Conservation (phyloP, 2,329 filamentous ascomycete genomes). For the Bipolaris oryzae region DNA sequence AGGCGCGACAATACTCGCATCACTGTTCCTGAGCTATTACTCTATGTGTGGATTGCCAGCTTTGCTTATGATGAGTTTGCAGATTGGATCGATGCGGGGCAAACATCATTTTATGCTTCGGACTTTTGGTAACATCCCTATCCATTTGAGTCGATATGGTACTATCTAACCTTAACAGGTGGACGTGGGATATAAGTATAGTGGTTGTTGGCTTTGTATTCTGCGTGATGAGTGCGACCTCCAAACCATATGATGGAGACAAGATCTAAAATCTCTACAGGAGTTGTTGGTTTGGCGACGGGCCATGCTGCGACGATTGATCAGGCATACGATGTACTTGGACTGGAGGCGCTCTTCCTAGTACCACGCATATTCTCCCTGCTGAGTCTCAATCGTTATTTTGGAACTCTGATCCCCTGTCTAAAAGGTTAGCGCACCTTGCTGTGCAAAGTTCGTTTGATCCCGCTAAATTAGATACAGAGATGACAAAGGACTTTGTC, state of each 20-base stretch:
- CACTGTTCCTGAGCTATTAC: slow-evolving; percentile 70
- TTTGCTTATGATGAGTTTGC: slow-evolving; percentile 81
- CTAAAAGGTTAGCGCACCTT: slow-evolving; percentile 60
- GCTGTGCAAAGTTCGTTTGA: not conserved
- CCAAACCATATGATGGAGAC: not conserved
- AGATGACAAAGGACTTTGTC: slow-evolving; percentile 91
- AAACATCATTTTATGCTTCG: slow-evolving; percentile 65
- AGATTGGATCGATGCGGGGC: slow-evolving; percentile 81
- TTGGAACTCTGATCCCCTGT: slow-evolving; percentile 87
- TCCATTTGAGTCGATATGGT: slow-evolving; percentile 9
- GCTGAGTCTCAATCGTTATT: slow-evolving; percentile 85
- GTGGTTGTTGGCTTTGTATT: slow-evolving; percentile 75
- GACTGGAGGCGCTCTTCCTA: slow-evolving; percentile 86
- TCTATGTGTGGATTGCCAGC: slow-evolving; percentile 85
- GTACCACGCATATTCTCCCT: slow-evolving; percentile 87
- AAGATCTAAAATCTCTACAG: slow-evolving; percentile 48
- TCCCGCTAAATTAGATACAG: slow-evolving; percentile 40
- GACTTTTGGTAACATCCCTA: slow-evolving; percentile 59
- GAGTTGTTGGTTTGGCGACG: slow-evolving; percentile 69
- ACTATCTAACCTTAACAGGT: slow-evolving; percentile 14
- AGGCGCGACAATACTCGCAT: slow-evolving; percentile 71
- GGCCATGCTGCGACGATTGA: slow-evolving; percentile 70
- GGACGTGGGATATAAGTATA: slow-evolving; percentile 56
- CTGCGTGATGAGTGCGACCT: slow-evolving; percentile 68
- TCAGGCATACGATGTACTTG: slow-evolving; percentile 84